Base-by-base conservation (phyloP, 2,329 filamentous ascomycete genomes). In the Phyllosticta ampelicida region DNA sequence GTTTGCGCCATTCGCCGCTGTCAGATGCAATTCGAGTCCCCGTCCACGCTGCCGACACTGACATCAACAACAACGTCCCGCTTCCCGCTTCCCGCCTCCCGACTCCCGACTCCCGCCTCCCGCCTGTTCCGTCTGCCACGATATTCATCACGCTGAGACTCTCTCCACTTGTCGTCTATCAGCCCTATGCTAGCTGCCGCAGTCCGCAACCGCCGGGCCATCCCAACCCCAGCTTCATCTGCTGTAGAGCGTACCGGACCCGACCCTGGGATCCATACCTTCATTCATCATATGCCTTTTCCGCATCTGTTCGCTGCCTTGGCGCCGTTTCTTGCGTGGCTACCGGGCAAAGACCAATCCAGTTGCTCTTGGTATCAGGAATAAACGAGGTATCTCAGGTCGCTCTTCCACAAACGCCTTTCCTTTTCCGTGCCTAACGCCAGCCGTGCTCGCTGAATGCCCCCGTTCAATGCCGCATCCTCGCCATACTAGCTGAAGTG, bases 401-500 rank as follows among this genome's bases (percentile, higher is more conserved):
- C n/a, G n/a, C n/a, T 53, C 49, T 30, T 51, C 36, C 52, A 9
- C 36, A 36, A 48, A 58, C 28, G 48, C 23, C 51, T 21, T 20
- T 49, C 49, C 44, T 36, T 10, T n/a, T 9, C 55, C 23, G 29
- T 13, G 2, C 29, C 19, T 19, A 58, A 58, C 55, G 51, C 55
- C 55, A 23, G 10, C 29, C 49, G 53, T 58, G 51, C 55, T 53
- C 55, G 55, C 36, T 52, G 48, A 36, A 44, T 44, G 13, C 13
- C 5, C 13, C 36, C n/a, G n/a, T n/a, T n/a, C 36, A 44, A n/a
- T 44, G 36, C 16, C 16, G n/a, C n/a, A n/a, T n/a, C n/a, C n/a
- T n/a, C n/a, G n/a, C n/a, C n/a, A n/a, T n/a, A n/a, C 76, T 97
- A 90, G 62, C 83, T 87, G 71, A 97, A 97, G 75, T 96, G 92